phyloP scores from a whole-genome alignment of 768 basidiomycete genomes.

The Symmetrospora coprosmae region DNA sequence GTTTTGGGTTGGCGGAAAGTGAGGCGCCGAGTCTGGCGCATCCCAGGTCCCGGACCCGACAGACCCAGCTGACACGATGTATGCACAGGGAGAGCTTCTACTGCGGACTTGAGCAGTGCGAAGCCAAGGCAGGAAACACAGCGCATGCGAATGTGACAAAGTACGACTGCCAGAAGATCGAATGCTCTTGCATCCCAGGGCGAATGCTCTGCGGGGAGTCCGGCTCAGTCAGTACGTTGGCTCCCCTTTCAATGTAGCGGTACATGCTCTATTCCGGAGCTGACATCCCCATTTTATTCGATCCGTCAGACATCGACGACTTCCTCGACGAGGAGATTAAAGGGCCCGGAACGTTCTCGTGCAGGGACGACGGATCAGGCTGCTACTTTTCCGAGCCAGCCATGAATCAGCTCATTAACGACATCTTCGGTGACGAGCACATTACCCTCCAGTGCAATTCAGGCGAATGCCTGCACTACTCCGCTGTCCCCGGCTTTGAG shows the following conservation, averaged over 20 bases:
- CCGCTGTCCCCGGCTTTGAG: slow-evolving; percentile 90
- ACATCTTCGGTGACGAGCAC: slow-evolving; percentile 79
- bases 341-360: slow-evolving; percentile 77
- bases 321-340: slow-evolving; percentile 78
- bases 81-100: slow-evolving; percentile 79
- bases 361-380: slow-evolving; percentile 49
- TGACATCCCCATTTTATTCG: not conserved
- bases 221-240: slow-evolving; percentile 36
- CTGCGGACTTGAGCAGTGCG: slow-evolving; percentile 65
- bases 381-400: slow-evolving; percentile 90
- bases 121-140: slow-evolving; percentile 23
- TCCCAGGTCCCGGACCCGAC: too few species aligned
- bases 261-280: not conserved
- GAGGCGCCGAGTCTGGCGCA: too few species aligned
- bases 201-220: slow-evolving; percentile 91
- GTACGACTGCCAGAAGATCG: slow-evolving; percentile 68
- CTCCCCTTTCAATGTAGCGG: not conserved
- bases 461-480: slow-evolving; percentile 86
- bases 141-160: slow-evolving; percentile 46
- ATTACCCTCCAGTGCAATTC: slow-evolving; percentile 75
- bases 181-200: slow-evolving; percentile 84
- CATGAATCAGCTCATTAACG: slow-evolving; percentile 87
- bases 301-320: slow-evolving; percentile 65
- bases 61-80: too few species aligned
- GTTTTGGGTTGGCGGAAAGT: slow-evolving; percentile 84